A percentile compares a stretch with the other conserved stretches of the same genome.
phyloP scores from a whole-genome alignment of 306 rosid genomes.

The Carpinus fangiana region DNA sequence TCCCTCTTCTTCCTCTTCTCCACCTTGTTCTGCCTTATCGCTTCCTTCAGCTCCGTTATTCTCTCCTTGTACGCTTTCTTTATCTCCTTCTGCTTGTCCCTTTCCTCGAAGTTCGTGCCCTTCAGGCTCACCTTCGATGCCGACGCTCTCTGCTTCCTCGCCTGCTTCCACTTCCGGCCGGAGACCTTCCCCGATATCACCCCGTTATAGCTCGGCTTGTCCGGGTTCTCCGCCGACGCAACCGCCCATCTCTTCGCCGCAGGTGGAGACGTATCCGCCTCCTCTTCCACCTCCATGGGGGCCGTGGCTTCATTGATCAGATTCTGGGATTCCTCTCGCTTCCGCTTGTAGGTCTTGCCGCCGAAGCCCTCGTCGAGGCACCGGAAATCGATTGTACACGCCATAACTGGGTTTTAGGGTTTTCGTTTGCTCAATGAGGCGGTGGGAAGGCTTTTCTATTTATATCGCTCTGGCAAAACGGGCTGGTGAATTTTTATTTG shows the following conservation, averaged over 20 bases:
- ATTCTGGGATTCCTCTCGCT: slow-evolving; percentile 43
- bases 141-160: slow-evolving; percentile 58
- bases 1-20: slow-evolving; percentile 85
- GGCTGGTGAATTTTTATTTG: background rate
- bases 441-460: background rate
- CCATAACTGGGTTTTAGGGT: slow-evolving; percentile 42
- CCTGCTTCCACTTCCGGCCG: slow-evolving; percentile 89
- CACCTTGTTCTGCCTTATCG: slow-evolving; percentile 67
- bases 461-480: background rate
- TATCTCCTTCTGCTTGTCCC: slow-evolving; percentile 65
- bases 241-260: background rate
- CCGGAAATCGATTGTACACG: slow-evolving; percentile 85
- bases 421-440: background rate
- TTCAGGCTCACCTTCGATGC: slow-evolving; percentile 59
- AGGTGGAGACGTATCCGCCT: background rate
- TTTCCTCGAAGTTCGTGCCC: slow-evolving; percentile 69
- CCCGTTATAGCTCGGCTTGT: slow-evolving; percentile 84
- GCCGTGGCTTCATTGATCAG: background rate
- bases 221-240: slow-evolving; percentile 66
- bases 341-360: slow-evolving; percentile 90
- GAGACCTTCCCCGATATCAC: slow-evolving; percentile 82
- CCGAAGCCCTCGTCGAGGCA: slow-evolving; percentile 89
- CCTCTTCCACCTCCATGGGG: slow-evolving; percentile 5
- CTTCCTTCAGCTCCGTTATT: slow-evolving; percentile 74
- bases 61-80: slow-evolving; percentile 73